Evolutionary conservation across 129 eudicot species (phyloP), one percentile per base, ranked within the genome.

Genomic region (Centella asiatica): DNA sequence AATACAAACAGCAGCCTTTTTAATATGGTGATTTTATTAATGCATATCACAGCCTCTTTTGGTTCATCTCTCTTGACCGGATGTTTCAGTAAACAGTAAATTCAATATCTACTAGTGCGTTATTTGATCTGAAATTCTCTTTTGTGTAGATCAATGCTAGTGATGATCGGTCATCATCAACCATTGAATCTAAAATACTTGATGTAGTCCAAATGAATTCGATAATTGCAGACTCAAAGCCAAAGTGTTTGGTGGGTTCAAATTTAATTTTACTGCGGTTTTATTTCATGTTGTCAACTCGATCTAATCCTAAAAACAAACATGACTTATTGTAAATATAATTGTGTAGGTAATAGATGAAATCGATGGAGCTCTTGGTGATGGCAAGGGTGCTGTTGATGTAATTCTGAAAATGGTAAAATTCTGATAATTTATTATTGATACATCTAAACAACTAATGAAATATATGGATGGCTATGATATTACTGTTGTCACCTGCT

Each of bases 321-420:
- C 29, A 19, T 45, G 58, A 34, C 65, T 66, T 15, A 14, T n/a
- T n/a, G n/a, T n/a, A n/a, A 33, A 14, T 58, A 42, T 47, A 56
- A n/a, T 68, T 68, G 32, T 68, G 37, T 74, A 90, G 98, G 78
- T 90, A 33, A 84, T 92, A 69, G 98, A 92, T 82, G 98, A 92
- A 72, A 92, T 92, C 49, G 98, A 92, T 76, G 98, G 98, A 65
- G 98, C 98, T 68, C 98, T 92, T 68, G 88, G 87, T 73, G 98
- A 92, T 57, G 98, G 98, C 19, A 92, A 92, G 75, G 98, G 96
- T 17, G 98, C 96, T 57, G 95, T 92, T 23, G 98, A 92, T 62
- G 83, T 92, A 29, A 77, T 92, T 67, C 62, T 92, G n/a, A 85
- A 84, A 67, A 81, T 92, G 98, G 98, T 92, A 78, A 66, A 18